Conservation (phyloP, 2,329 filamentous ascomycete genomes). For the Alternaria novae-zelandiae region DNA sequence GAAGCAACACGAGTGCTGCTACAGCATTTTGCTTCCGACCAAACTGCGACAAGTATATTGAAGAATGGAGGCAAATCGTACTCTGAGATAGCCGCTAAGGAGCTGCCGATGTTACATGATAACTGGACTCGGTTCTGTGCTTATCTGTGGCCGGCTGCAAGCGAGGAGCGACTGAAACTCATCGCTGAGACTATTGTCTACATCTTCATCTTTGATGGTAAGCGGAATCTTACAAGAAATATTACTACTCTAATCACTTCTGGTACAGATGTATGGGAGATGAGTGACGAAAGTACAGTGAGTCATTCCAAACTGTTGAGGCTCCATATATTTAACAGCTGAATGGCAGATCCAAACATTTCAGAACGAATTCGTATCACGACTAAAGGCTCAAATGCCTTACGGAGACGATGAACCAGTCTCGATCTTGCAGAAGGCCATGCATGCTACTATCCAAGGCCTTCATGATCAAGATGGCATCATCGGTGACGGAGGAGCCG, state of each 20-base stretch:
- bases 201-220: constrained; percentile 1
- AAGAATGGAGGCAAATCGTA: neutral
- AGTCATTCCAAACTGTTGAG: neutral
- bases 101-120: neutral
- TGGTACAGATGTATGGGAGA: constrained; percentile 1
- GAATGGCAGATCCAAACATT: neutral
- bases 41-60: neutral
- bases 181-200: neutral
- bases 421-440: neutral
- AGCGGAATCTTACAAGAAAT: neutral
- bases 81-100: neutral
- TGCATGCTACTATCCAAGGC: neutral
- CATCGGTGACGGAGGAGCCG: neutral
- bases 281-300: neutral
- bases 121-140: neutral
- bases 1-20: neutral
- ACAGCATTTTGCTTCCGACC: neutral
- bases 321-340: neutral
- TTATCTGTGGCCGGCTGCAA: neutral
- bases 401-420: neutral
- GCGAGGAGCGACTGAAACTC: neutral
- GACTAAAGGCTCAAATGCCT: neutral
- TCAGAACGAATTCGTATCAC: neutral
- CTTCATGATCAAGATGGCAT: neutral
- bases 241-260: neutral